Evolutionary conservation across 2,329 filamentous ascomycete species (phyloP).

Genomic region (Apiospora arundinis): DNA sequence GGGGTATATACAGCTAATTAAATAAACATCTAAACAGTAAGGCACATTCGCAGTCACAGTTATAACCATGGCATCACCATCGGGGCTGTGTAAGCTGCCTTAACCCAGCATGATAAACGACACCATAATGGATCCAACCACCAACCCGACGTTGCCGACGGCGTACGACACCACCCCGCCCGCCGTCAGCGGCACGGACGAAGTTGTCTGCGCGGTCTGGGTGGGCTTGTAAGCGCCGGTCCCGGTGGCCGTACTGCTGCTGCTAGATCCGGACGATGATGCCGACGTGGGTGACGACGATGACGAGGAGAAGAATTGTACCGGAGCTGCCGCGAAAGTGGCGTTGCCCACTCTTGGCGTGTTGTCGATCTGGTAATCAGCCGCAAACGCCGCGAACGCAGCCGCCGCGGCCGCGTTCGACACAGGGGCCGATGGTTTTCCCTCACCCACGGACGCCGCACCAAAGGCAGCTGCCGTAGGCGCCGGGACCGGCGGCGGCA

Average conservation of each 20-base stretch:
- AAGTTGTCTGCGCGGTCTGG: neutral
- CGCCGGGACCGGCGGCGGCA: neutral
- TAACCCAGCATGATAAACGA: neutral
- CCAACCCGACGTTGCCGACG: neutral
- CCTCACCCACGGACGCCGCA: neutral
- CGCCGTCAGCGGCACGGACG: neutral
- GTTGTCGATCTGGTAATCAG: neutral
- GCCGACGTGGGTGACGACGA: neutral
- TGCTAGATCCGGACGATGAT: neutral
- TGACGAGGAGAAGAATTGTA: neutral
- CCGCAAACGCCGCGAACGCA: neutral
- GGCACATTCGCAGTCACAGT: no score
- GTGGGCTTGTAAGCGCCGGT: neutral
- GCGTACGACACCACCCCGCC: neutral
- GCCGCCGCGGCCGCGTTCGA: neutral
- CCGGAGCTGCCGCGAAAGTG: neutral
- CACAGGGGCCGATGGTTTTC: neutral
- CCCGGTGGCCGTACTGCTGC: neutral
- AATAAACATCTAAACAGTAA: no score
- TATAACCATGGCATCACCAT: no score
- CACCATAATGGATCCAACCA: neutral
- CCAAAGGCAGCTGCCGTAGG: neutral
- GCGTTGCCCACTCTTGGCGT: neutral
- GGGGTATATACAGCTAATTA: no score
- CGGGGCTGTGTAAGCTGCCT: neutral